Conservation (phyloP, 495 filamentous ascomycete species). For the Aspergillus leporis region DNA sequence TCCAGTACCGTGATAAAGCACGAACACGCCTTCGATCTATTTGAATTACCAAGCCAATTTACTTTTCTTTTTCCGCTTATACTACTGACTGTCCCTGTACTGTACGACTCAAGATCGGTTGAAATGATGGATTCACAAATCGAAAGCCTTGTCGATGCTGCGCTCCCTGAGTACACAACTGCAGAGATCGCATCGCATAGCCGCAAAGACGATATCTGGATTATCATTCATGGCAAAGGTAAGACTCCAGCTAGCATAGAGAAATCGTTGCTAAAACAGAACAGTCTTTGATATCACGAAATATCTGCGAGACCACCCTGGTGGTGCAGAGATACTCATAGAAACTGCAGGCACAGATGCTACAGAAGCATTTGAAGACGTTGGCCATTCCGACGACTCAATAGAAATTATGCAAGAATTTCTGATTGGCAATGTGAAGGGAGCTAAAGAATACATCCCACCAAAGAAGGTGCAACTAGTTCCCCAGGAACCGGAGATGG, state of each 20-base stretch:
- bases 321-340: slow-evolving; percentile 48
- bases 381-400: slow-evolving; percentile 44
- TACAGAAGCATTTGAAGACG: slow-evolving; percentile 51
- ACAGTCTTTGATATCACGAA: slow-evolving; percentile 53
- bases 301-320: slow-evolving; percentile 56
- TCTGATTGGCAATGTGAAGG: slow-evolving; percentile 33
- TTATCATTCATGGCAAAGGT: slow-evolving; percentile 55
- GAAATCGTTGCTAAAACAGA: neutral
- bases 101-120: neutral
- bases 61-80: neutral
- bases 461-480: slow-evolving; percentile 29
- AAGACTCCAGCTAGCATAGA: neutral
- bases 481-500: neutral
- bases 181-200: slow-evolving; percentile 48
- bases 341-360: slow-evolving; percentile 55
- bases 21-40: neutral
- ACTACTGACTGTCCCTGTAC: neutral
- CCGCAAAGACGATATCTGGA: slow-evolving; percentile 48
- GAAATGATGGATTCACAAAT: neutral
- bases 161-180: slow-evolving; percentile 28
- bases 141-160: neutral
- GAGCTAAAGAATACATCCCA: slow-evolving; percentile 27
- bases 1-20: neutral
- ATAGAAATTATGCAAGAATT: slow-evolving; percentile 4
- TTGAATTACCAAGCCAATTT: neutral